Percentiles rank a stretch among this genome's conserved stretches.
Evolutionary conservation across 768 basidiomycete genomes (phyloP).

Genomic region (Phanerochaete sordida): DNA sequence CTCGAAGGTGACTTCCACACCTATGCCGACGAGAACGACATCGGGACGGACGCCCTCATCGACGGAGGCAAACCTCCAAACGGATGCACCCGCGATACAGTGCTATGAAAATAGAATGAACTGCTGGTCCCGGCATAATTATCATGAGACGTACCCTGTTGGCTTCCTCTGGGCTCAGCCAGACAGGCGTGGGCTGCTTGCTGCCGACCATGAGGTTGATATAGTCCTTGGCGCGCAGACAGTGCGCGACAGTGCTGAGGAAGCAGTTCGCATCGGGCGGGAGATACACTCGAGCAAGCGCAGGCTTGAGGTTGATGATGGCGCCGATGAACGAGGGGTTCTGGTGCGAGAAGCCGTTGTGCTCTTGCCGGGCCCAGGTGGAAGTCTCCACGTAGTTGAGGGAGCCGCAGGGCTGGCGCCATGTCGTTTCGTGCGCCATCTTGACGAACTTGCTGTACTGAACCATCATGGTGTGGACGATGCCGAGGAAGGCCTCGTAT

Average conservation of each 20-base stretch:
- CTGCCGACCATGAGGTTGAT: conserved; percentile 87
- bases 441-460: conserved; percentile 88
- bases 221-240: conserved; percentile 80
- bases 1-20: conserved; percentile 86
- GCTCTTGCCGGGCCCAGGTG: conserved; percentile 82
- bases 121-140: background rate
- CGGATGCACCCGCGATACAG: conserved; percentile 82
- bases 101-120: conserved; percentile 42
- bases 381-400: conserved; percentile 88
- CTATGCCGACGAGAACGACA: conserved; percentile 82
- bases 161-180: conserved; percentile 74
- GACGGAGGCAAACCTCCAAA: conserved; percentile 81
- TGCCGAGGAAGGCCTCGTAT: conserved; percentile 90
- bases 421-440: conserved; percentile 64
- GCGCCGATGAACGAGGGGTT: conserved; percentile 85
- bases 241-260: conserved; percentile 81
- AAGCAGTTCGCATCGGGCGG: conserved; percentile 91
- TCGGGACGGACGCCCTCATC: conserved; percentile 72
- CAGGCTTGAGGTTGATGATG: conserved; percentile 74
- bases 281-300: conserved; percentile 72
- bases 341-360: conserved; percentile 90
- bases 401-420: conserved; percentile 68
- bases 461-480: conserved; percentile 86
- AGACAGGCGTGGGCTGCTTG: conserved; percentile 80
- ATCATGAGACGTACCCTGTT: conserved; percentile 41